A percentile compares a stretch with the other conserved stretches of the same genome.
Conservation (phyloP, 257 asterid species). For the Solanum arcanum region DNA sequence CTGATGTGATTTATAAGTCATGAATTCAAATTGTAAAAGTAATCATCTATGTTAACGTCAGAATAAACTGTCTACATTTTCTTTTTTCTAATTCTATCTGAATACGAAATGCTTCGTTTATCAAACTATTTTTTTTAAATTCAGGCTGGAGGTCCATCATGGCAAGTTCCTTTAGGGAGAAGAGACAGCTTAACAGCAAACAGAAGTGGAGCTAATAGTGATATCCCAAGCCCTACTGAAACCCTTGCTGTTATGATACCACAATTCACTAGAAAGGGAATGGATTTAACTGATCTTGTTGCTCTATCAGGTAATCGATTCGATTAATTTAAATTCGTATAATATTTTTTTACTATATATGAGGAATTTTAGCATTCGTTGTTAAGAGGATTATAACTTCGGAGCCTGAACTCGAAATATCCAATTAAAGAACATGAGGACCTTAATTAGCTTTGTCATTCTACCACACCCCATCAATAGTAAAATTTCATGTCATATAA, state of each 20-base stretch:
- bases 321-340: not conserved
- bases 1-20: not conserved
- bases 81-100: not conserved
- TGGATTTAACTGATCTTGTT: constrained; percentile 23
- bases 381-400: not conserved
- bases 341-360: no score
- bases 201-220: not conserved
- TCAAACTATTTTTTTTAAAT: not conserved
- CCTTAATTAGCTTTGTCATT: not conserved
- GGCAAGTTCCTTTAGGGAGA: constrained; percentile 18
- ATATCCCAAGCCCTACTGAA: constrained; percentile 12
- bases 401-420: not conserved
- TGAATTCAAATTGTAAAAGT: not conserved
- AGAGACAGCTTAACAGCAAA: constrained; percentile 25
- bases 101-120: not conserved
- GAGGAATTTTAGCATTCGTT: not conserved
- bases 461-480: not conserved
- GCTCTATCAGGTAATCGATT: constrained; percentile 19
- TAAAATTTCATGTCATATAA: not conserved
- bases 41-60: not conserved
- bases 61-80: not conserved
- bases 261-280: constrained; percentile 6
- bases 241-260: not conserved
- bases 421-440: not conserved
- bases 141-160: constrained; percentile 25